Conservation (phyloP, 2,329 filamentous ascomycete genomes). For the Ophiobolus disseminans region DNA sequence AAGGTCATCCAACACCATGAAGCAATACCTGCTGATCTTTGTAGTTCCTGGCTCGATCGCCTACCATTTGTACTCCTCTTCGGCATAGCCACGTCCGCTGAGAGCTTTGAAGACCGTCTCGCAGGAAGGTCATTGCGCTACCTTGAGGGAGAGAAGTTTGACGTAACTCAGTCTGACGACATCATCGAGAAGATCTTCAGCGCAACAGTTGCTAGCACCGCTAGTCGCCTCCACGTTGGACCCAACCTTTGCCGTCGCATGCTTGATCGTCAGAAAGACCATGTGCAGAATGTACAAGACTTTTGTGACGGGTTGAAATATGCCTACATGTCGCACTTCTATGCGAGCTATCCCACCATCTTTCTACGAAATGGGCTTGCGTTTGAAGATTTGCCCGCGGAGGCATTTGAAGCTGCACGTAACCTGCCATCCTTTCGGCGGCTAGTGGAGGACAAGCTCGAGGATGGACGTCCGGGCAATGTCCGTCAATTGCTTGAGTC, state of each 20-base stretch:
- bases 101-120: constrained; percentile 77
- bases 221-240: constrained; percentile 68
- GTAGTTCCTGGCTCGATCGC: constrained; percentile 72
- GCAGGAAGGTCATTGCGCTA: constrained; percentile 71
- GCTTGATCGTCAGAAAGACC: constrained; percentile 76
- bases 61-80: constrained; percentile 80
- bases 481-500: constrained; percentile 66
- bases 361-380: constrained; percentile 57
- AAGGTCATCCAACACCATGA: constrained; percentile 34
- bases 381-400: constrained; percentile 57
- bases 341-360: constrained; percentile 76
- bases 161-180: constrained; percentile 74
- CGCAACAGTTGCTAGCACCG: constrained; percentile 65
- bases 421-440: constrained; percentile 70
- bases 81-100: constrained; percentile 81
- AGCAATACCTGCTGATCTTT: constrained; percentile 25
- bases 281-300: constrained; percentile 76
- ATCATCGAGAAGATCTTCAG: constrained; percentile 77
- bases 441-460: constrained; percentile 51
- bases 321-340: constrained; percentile 86
- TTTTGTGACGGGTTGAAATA: constrained; percentile 77
- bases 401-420: constrained; percentile 72
- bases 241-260: constrained; percentile 67
- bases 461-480: constrained; percentile 45
- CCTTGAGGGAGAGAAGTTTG: constrained; percentile 75